Base-by-base conservation (phyloP, 768 basidiomycete genomes). In the Mycena olivaceomarginata region DNA sequence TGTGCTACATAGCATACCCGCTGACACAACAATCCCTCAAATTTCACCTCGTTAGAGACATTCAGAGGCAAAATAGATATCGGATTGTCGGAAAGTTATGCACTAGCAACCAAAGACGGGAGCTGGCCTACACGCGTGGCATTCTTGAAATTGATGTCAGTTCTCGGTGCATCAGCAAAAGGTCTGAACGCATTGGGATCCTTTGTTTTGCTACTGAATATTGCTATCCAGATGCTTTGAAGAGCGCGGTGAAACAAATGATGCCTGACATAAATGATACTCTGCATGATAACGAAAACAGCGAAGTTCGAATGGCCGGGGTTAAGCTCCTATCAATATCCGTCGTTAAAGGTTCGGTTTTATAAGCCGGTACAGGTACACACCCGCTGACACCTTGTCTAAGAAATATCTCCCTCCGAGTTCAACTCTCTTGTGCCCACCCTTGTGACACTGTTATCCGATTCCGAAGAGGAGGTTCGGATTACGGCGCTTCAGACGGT, bases 391-490 rank as follows among this genome's bases (percentile, higher is more conserved):
- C 18, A 51, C 18, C 37, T 37, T 31, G 8, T 12, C 39, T 4
- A 48, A 43, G 56, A 45, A 59, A 43, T 43, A 41, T 43, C 53
- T 13, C 37, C 57, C 5, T 59, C 57, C 12, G 9, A 25, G 6
- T 31, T 59, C 20, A 60, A 48, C 22, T 56, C 67, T 51, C 60
- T 63, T 51, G 41, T 71, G 25, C 31, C 70, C 1, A 63, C 45
- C 20, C 45, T 71, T 15, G 59, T 71, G 25, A 71, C 45, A 20
- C 37, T 71, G 4, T 25, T 71, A 41, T 63, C 56, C 25, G 60
- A 71, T 51, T 15, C 45, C 8, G 59, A 71, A 18, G 59, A 71
- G 31, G 45, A 71, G 18, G 25, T 71, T 48, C 70, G 59, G 18
- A 46, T 51, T 45, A 31, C 70, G 7, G 70, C 46, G 18, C 59